phyloP scores from a whole-genome alignment of 805 yeast species.

The Hanseniaspora valbyensis region DNA sequence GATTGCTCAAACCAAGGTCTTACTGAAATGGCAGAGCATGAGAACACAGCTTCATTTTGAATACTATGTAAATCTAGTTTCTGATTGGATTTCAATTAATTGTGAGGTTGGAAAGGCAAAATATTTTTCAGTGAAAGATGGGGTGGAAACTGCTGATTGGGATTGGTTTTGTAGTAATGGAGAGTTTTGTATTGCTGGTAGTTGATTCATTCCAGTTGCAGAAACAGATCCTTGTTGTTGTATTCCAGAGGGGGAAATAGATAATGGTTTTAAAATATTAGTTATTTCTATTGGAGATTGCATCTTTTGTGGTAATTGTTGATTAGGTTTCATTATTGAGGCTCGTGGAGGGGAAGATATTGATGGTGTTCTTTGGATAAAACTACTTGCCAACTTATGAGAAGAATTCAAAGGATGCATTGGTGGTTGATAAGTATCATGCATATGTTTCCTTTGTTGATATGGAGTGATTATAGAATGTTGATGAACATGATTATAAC shows the following conservation, averaged over 20 bases:
- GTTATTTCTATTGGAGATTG: slow-evolving; percentile 9
- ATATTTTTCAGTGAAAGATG: slow-evolving; percentile 8
- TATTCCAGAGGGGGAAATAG: neutral
- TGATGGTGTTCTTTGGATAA: neutral
- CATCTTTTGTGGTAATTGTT: neutral
- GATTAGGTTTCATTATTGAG: neutral
- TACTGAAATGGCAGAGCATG: slow-evolving; percentile 10
- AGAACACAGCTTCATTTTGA: slow-evolving; percentile 8
- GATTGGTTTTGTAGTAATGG: neutral
- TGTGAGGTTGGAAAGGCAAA: neutral
- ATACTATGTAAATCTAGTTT: slow-evolving; percentile 4
- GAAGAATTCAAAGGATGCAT: neutral
- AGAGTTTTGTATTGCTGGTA: too few relatives aligned
- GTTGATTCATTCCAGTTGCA: neutral
- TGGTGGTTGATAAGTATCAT: neutral
- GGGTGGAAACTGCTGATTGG: neutral
- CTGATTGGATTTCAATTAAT: slow-evolving; percentile 5
- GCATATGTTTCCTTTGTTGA: neutral
- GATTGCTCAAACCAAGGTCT: slow-evolving; percentile 14
- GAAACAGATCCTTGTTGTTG: neutral
- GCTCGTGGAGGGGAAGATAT: neutral
- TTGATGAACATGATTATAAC: neutral
- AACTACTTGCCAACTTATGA: neutral
- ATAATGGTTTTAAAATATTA: neutral
- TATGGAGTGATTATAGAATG: neutral